A percentile compares a stretch with the other conserved stretches of the same genome.
Conservation (phyloP, 1,284 basidiomycete species). For the Nidula niveotomentosa region DNA sequence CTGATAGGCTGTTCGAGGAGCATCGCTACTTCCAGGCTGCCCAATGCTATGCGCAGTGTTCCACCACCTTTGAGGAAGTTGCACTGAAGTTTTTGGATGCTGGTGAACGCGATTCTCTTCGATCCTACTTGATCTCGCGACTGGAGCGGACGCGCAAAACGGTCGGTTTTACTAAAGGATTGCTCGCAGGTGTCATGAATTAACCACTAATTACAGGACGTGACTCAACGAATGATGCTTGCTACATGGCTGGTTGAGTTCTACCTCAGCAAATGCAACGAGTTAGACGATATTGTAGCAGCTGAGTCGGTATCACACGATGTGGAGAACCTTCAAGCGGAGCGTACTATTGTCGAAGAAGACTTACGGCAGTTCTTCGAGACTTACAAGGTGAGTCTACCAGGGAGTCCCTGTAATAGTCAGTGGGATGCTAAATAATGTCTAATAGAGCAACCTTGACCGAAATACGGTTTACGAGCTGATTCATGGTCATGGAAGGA, state of each 20-base stretch:
- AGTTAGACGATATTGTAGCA: conserved; percentile 88
- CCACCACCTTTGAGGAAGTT: conserved; percentile 91
- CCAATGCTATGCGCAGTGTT: conserved; percentile 88
- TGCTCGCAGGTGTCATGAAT: not conserved
- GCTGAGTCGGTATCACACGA: conserved; percentile 86
- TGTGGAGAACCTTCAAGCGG: conserved; percentile 82
- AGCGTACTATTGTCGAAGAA: conserved; percentile 86
- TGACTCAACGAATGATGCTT: conserved; percentile 96
- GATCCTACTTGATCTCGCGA: conserved; percentile 88
- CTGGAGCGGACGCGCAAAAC: conserved; percentile 81
- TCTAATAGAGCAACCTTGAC: conserved; percentile 77
- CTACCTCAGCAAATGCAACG: conserved; percentile 95
- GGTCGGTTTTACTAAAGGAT: conserved; percentile 40
- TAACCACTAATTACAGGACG: conserved; percentile 56
- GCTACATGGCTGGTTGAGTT: conserved; percentile 99
- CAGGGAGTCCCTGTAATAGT: not conserved
- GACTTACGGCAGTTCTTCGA: conserved; percentile 91
- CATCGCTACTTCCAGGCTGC: conserved; percentile 90
- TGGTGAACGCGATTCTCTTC: conserved; percentile 89
- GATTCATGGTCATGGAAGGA: conserved; percentile 90
- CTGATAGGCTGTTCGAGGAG: conserved; percentile 80
- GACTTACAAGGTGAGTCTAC: conserved; percentile 75
- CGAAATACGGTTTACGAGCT: conserved; percentile 87
- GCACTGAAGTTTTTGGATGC: conserved; percentile 88
- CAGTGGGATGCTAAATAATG: not conserved